Evolutionary conservation across 2,329 filamentous ascomycete species (phyloP), one percentile per base, ranked within the genome.

Genomic region (Stagonosporopsis rhizophila): DNA sequence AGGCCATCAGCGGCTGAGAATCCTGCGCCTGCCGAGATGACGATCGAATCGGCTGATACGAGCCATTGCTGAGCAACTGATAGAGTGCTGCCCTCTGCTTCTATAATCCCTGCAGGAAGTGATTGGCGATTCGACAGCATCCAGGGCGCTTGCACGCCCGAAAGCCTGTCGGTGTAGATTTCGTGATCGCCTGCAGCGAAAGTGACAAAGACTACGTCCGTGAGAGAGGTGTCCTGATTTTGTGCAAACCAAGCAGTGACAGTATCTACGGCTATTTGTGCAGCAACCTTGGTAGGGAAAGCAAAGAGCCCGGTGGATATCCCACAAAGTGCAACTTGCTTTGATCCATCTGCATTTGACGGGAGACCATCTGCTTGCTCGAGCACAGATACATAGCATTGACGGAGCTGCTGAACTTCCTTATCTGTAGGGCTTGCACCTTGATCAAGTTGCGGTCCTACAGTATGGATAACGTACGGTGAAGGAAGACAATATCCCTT

Each of bases 281-380:
- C 68, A 3, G 73, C 74, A 28, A 67, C 42, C 19, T 50, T 58
- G 0, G 62, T 58, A 4, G 73, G 75, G 35, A 75, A 77, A 7
- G 70, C 68, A 41, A 75, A 77, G n/a, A 75, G 34, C 0, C 75
- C 75, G 1, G 74, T 77, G 5, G 73, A 75, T 20, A 76, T 69
- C 14, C 73, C 68, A 52, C 74, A 77, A 27, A 76, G 61, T 6
- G 69, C 71, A 3, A 77, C 55, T 1, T 64, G 62, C 37, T 74
- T 75, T 12, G 63, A 58, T 12, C 62, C 65, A 27, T 70, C 65
- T 1, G 46, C 23, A n/a, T 62, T 51, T 11, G 57, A 40, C 1
- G 65, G 63, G 4, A 74, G 56, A 6, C 53, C 22, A 22, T 76
- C 73, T 6, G 64, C 63, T 25, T 64, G 66, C 12, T 68, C 60